Evolutionary conservation across 2,329 filamentous ascomycete species (phyloP).

Genomic region (Microsporum ferrugineum): DNA sequence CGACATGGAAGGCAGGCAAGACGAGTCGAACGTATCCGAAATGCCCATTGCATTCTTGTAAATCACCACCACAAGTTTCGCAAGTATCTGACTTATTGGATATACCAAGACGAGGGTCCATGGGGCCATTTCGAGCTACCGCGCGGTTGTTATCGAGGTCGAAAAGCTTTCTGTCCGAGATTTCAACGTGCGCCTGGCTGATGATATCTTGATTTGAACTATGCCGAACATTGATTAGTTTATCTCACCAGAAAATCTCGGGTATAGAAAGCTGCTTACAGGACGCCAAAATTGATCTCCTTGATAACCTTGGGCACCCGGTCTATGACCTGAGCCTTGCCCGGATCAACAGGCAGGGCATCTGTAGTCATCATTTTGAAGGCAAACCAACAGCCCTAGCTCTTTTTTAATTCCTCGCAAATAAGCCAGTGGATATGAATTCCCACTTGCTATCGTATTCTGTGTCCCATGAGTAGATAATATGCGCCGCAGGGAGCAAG

Average conservation of each 20-base stretch:
- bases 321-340: constrained; percentile 83
- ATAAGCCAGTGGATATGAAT: background rate
- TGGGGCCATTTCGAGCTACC: constrained; percentile 68
- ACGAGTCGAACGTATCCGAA: constrained; percentile 89
- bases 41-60: constrained; percentile 83
- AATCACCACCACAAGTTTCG: constrained; percentile 66
- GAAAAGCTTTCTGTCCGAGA: constrained; percentile 89
- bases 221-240: constrained; percentile 31
- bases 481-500: background rate
- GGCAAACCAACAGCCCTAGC: background rate
- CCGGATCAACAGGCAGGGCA: constrained; percentile 37
- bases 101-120: constrained; percentile 79
- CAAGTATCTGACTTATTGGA: constrained; percentile 74
- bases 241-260: constrained; percentile 7
- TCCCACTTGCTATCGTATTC: background rate
- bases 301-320: constrained; percentile 83
- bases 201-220: constrained; percentile 81
- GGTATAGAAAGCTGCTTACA: constrained; percentile 43
- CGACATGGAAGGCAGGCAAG: constrained; percentile 87
- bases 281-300: constrained; percentile 85
- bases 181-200: constrained; percentile 86
- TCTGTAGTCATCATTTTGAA: constrained; percentile 31
- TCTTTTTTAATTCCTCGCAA: background rate
- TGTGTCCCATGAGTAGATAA: background rate
- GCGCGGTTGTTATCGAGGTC: constrained; percentile 70